phyloP scores from a whole-genome alignment of 2,329 filamentous ascomycete genomes.

The Teratosphaeria nubilosa region DNA sequence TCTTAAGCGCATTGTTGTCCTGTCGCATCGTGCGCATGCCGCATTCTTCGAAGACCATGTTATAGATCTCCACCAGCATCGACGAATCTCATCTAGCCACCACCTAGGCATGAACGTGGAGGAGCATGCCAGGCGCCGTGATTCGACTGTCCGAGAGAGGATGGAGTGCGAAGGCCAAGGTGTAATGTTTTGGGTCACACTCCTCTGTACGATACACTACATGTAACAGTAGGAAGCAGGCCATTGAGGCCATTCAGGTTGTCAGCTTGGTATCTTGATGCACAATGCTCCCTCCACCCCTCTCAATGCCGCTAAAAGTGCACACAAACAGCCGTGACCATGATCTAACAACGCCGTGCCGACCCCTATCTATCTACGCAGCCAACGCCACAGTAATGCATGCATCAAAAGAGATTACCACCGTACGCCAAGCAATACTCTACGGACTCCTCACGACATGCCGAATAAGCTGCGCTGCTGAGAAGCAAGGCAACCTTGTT shows the following conservation, averaged over 20 bases:
- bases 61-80: no score
- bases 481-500: not conserved
- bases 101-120: no score
- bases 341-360: not conserved
- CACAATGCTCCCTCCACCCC: not conserved
- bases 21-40: no score
- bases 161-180: not conserved
- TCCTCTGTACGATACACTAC: not conserved
- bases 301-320: not conserved
- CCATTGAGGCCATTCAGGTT: not conserved
- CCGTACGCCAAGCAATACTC: not conserved
- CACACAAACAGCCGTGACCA: not conserved
- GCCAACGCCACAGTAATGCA: not conserved
- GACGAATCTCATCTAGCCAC: no score
- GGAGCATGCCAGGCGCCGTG: no score
- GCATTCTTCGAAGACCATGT: no score
- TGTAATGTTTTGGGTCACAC: not conserved
- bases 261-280: not conserved
- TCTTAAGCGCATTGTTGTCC: no score
- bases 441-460: conserved; percentile 1
- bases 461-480: not conserved
- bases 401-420: not conserved
- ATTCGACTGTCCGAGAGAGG: not conserved
- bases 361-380: not conserved
- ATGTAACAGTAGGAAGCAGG: not conserved